phyloP scores from a whole-genome alignment of 2,329 filamentous ascomycete genomes.

The Claviceps capensis region DNA sequence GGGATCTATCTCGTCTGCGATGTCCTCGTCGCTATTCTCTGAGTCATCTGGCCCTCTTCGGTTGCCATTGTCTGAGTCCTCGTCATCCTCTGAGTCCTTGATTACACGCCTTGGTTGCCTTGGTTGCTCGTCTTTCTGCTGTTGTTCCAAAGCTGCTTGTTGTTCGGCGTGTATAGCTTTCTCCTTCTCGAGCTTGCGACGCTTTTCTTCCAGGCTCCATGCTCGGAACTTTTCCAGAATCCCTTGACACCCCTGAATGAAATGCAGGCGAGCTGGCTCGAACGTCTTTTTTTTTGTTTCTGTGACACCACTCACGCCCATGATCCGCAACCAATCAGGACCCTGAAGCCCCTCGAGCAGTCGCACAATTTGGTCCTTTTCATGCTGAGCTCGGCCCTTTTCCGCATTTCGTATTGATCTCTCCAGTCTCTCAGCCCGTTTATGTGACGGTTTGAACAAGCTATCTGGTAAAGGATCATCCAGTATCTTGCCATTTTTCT shows the following conservation, averaged over 20 bases:
- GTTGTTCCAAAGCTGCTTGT: slow-evolving; percentile 14
- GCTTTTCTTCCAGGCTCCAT: slow-evolving; percentile 85
- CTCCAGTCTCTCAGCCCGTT: slow-evolving; percentile 45
- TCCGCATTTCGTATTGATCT: slow-evolving; percentile 50
- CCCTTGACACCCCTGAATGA: slow-evolving; percentile 67
- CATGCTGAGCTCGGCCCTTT: slow-evolving; percentile 51
- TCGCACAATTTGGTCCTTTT: slow-evolving; percentile 50
- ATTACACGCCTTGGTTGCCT: slow-evolving; percentile 12
- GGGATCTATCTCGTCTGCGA: slow-evolving; percentile 14
- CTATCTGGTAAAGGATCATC: slow-evolving; percentile 44
- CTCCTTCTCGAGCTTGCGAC: slow-evolving; percentile 63
- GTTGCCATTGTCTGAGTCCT: slow-evolving; percentile 18
- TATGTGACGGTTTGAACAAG: slow-evolving; percentile 40
- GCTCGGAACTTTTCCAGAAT: slow-evolving; percentile 77
- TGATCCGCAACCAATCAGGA: slow-evolving; percentile 82
- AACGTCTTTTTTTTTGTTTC: slow-evolving; percentile 78
- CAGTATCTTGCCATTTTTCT: slow-evolving; percentile 27
- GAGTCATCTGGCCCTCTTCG: slow-evolving; percentile 8
- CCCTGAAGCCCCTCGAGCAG: slow-evolving; percentile 73
- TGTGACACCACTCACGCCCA: slow-evolving; percentile 77
- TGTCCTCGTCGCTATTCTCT: slow-evolving; percentile 19
- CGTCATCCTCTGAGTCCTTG: slow-evolving; percentile 18
- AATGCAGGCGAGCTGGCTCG: slow-evolving; percentile 72
- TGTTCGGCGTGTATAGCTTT: slow-evolving; percentile 21
- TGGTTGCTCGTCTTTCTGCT: slow-evolving; percentile 22